Evolutionary conservation across 495 filamentous ascomycete species (phyloP).

Genomic region (Xylaria telfairii): DNA sequence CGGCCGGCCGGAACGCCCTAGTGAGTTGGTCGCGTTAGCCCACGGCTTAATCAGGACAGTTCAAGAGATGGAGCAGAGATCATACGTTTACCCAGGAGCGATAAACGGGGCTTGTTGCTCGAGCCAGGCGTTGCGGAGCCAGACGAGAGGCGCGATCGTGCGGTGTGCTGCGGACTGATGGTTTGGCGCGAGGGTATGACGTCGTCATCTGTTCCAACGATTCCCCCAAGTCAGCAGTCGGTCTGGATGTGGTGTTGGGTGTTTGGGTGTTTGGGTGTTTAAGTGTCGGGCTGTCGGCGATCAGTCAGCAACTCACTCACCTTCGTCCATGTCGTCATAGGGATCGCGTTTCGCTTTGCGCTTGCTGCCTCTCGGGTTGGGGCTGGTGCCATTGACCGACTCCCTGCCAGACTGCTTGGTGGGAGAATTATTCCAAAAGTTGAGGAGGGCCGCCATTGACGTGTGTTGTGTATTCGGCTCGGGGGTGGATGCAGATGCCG

Average conservation of each 20-base stretch:
- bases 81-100: slow-evolving; percentile 29
- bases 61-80: background rate
- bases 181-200: slow-evolving; percentile 29
- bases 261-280: no score
- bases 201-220: slow-evolving; percentile 13
- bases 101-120: slow-evolving; percentile 25
- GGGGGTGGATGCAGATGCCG: background rate
- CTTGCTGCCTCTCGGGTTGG: slow-evolving; percentile 32
- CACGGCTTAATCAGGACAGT: background rate
- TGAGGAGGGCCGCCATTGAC: slow-evolving; percentile 22
- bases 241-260: no score
- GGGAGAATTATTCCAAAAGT: slow-evolving; percentile 1
- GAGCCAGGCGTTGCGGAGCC: slow-evolving; percentile 32
- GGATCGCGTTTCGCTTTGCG: slow-evolving; percentile 40
- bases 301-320: slow-evolving; percentile 30
- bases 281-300: background rate
- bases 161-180: slow-evolving; percentile 29
- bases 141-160: slow-evolving; percentile 36
- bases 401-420: slow-evolving; percentile 4
- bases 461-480: background rate
- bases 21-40: background rate
- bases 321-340: slow-evolving; percentile 39
- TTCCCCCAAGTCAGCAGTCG: background rate
- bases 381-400: slow-evolving; percentile 28
- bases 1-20: slow-evolving; percentile 12